Base-by-base conservation (phyloP, 768 basidiomycete genomes). In the Lentinula lateritia region DNA sequence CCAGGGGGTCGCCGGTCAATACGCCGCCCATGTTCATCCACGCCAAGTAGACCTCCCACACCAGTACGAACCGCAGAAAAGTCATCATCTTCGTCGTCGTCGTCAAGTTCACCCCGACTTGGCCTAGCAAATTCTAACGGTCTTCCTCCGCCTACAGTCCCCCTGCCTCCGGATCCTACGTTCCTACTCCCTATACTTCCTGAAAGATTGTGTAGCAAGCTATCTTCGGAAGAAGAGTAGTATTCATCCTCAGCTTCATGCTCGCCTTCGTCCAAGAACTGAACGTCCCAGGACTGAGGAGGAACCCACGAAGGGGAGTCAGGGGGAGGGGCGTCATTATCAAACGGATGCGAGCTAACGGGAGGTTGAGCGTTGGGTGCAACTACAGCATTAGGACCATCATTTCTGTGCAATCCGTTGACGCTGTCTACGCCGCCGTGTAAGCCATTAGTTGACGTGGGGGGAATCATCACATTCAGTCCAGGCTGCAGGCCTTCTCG, bases 221-320 rank as follows among this genome's bases (percentile, higher is more conserved):
- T 71, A 23, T 80, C 74, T 59, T 82, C 81, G 18, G 82, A 80
- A 20, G 76, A 74, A 1, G 80, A 75, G 50, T 78, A 72, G 18
- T 74, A 75, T 6, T 71, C 75, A 18, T 64, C 69, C 2, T 77
- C 76, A 50, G 72, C 74, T 5, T 74, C 80, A 3, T 79, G 79
- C 56, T 78, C 79, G 52, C 83, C 81, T n/a, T 23, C 32, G 16
- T 42, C 56, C 16, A 42, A 16, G 18, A 42, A 42, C 16, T 59
- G 45, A 13, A 90, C 87, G 1, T 79, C 87, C 90, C 91, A 92
- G 60, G 89, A 90, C 67, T 92, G 83, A 1, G 91, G 91, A 5
- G 91, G 76, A 2, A 73, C 82, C 91, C 91, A 93, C 20, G 72
- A 70, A 39, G 76, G 68, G 64, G 75, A 64, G 53, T 70, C 58